A percentile compares a stretch with the other conserved stretches of the same genome.
phyloP scores from a whole-genome alignment of 768 basidiomycete genomes.

The Termitomyces sp. region DNA sequence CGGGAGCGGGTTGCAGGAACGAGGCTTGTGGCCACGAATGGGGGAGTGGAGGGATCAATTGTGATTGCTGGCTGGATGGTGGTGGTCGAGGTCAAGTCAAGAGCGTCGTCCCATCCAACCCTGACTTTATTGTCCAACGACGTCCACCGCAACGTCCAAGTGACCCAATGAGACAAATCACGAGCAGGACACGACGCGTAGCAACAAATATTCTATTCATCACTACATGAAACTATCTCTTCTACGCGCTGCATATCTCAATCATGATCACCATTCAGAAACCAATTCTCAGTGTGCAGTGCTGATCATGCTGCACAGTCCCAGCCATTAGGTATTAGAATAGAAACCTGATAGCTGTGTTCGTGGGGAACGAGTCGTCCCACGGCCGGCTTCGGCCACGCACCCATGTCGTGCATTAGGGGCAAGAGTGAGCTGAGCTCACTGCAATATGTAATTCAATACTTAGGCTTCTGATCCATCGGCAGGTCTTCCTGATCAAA shows the following conservation, averaged over 20 bases:
- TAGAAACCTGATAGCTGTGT: background rate
- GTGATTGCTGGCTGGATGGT: conserved; percentile 21
- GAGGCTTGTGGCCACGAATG: conserved; percentile 41
- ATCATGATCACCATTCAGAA: too few relatives aligned
- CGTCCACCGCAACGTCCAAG: conserved; percentile 12
- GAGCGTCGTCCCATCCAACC: background rate
- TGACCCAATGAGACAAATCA: conserved; percentile 22
- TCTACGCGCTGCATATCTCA: too few relatives aligned
- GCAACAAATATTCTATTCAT: too few relatives aligned
- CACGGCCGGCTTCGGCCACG: background rate
- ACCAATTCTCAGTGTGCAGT: too few relatives aligned
- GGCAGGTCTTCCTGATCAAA: background rate
- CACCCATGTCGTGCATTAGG: too few relatives aligned
- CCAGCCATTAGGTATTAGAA: too few relatives aligned
- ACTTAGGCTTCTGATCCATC: background rate
- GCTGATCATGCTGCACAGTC: background rate
- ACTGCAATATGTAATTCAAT: background rate
- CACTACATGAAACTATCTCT: too few relatives aligned
- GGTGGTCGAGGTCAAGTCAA: conserved; percentile 10
- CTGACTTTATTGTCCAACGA: conserved; percentile 14
- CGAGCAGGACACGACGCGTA: too few relatives aligned
- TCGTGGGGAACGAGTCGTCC: background rate
- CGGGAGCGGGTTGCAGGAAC: conserved; percentile 65
- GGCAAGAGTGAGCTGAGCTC: too few relatives aligned
- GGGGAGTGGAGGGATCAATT: conserved; percentile 68